Evolutionary conservation across 208 protist species (phyloP), one percentile per base, ranked within the genome.

Genomic region (Wallacemonas sp.): DNA sequence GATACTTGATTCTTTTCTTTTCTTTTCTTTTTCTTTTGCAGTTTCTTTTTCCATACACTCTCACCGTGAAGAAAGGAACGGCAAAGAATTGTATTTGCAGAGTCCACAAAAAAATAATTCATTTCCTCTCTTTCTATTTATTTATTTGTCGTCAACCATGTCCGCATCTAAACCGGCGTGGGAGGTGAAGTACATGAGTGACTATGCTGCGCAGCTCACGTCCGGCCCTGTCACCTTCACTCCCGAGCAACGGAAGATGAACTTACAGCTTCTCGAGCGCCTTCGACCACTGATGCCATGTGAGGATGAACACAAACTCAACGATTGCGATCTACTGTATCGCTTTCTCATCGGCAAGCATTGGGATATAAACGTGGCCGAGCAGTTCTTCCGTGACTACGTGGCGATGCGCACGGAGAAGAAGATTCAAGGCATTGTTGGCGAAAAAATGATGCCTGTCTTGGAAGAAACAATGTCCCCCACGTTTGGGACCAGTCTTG

Each of bases 261-360:
- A 95, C 45, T 62, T 75, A 8, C 49, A 90, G 44, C 66, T 91
- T 21, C 51, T 49, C 24, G 28, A 56, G 14, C 56, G 49, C 26
- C 30, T 95, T 28, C 19, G 34, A 1, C 78, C 86, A 42, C 41
- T 91, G 53, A 47, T 95, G 17, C 89, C 89, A 5, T 73, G 92
- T 30, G 53, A 77, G n/a, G 89, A 95, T 61, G 47, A 8, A 11
- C 66, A 90, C 53, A 92, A 91, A 60, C 30, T 79, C 11, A 88
- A 51, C 41, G 89, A 95, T 65, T 95, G 86, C 64, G 89, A 95
- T 53, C 47, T 95, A 11, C 63, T 95, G 30, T 95, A 91, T 51
- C 78, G 89, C 44, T 93, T 91, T 68, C 66, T 95, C 11, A 91
- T 95, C 61, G 86, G 68, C 24, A 76, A 70, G 38, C 66, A 84